Evolutionary conservation across 495 filamentous ascomycete species (phyloP), one percentile per base, ranked within the genome.

Genomic region (Aspergillus wentii): DNA sequence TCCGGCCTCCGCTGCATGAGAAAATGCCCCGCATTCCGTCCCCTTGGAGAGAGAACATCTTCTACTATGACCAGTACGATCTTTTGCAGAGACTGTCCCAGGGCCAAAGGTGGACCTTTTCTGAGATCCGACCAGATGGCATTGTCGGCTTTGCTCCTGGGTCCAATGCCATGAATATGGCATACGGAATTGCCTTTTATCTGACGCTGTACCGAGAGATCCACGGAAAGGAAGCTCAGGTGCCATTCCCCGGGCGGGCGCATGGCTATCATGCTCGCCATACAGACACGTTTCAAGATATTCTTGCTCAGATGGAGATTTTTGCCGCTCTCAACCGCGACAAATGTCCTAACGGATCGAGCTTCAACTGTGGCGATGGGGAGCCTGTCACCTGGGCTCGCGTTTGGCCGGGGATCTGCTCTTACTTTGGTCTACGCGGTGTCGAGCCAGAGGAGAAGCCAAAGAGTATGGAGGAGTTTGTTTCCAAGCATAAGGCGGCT

Each of bases 1-100:
- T 52, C 40, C 27, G 56, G 3, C 52, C 59, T 1, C 66, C 64
- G 2, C 44, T 59, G 5, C 44, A 50, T 14, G 68, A 74, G 30
- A 40, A 37, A 5, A 42, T 51, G 8, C 57, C 68, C 1, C 59
- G 66, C 8, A 63, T 74, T 32, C 62, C 66, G 0, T 42, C 58
- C 20, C 66, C 66, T 2, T 65, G 49, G 33, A 30, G 38, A 6
- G 28, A 34, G 8, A 61, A 66, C 32, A 54, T 71, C 20, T 69
- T 72, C 53, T 72, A 72, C 51, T 72, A 70, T 38, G 38, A 38
- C 9, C 68, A 71, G 34, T 56, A 56, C 29, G 67, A 72, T 30
- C 44, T 54, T n/a, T 46, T 73, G 9, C 17, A 33, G 17, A 35
- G 35, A 5, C 43, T 61, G 0, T 58, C 54, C 6, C 35, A 54